phyloP scores from a whole-genome alignment of 305 asterid species.

The Fraxinus baroniana region DNA sequence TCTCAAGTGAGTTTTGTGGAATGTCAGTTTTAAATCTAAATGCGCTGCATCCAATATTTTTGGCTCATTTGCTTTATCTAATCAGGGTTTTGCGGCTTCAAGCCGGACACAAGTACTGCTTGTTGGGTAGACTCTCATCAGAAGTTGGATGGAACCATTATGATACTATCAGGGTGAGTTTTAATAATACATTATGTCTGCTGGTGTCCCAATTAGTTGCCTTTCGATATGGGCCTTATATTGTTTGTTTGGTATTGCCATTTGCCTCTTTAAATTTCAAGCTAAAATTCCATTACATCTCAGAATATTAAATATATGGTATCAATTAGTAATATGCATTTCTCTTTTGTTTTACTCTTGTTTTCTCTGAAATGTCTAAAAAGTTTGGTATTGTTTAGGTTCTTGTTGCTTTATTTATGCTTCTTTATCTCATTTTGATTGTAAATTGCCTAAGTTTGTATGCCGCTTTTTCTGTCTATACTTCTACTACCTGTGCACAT shows the following conservation, averaged over 20 bases:
- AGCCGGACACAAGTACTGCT: conserved; percentile 92
- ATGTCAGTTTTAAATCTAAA: neutral
- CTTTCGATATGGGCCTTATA: neutral
- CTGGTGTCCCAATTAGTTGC: neutral
- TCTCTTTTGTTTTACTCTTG: neutral
- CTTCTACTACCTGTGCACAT: neutral
- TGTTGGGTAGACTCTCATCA: conserved; percentile 89
- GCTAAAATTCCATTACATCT: neutral
- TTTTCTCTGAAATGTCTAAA: neutral
- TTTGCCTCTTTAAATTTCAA: neutral
- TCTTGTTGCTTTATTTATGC: neutral
- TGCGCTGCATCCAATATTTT: neutral
- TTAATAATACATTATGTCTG: neutral
- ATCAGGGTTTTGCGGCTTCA: conserved; percentile 94
- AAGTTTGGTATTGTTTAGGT: neutral
- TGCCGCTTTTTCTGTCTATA: neutral
- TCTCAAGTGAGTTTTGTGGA: conserved; percentile 59
- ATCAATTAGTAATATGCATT: neutral
- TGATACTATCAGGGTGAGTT: conserved; percentile 77
- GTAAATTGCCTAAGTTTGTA: neutral
- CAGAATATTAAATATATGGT: neutral
- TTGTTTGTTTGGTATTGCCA: neutral
- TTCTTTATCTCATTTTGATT: neutral
- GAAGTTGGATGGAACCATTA: conserved; percentile 99
- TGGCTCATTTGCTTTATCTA: neutral